A percentile compares a stretch with the other conserved stretches of the same genome.
Conservation (phyloP, 2,329 filamentous ascomycete species). For the Xylaria sp. region DNA sequence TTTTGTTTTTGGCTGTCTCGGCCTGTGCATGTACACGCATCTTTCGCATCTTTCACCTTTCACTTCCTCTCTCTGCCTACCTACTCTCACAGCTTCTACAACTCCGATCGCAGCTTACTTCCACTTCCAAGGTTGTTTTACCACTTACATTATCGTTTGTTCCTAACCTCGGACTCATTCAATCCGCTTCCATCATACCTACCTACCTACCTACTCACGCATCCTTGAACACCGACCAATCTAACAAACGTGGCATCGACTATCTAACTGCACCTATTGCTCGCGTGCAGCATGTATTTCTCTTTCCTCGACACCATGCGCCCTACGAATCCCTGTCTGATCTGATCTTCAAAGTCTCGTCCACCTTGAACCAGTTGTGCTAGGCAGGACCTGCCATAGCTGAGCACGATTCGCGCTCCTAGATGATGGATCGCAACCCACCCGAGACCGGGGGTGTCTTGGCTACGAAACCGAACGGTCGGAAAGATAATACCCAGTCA, state of each 20-base stretch:
- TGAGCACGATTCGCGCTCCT: neutral
- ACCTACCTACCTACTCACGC: too few species aligned
- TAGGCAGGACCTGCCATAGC: neutral
- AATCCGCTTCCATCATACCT: neutral
- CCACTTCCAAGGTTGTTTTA: neutral
- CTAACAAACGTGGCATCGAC: neutral
- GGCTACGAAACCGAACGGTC: constrained; percentile 36
- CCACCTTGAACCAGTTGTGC: neutral
- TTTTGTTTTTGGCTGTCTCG: too few species aligned
- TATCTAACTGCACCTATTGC: neutral
- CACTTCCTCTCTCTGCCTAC: too few species aligned
- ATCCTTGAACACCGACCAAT: neutral
- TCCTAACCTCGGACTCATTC: neutral
- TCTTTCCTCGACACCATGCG: constrained; percentile 6
- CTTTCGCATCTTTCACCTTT: too few species aligned
- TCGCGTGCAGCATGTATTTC: constrained; percentile 25
- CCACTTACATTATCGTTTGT: neutral
- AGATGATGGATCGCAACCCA: constrained; percentile 34
- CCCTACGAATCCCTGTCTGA: constrained; percentile 28
- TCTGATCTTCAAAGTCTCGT: constrained; percentile 19
- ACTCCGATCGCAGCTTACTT: neutral
- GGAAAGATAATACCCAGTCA: constrained; percentile 31
- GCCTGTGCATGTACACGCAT: too few species aligned
- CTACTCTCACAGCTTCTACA: neutral
- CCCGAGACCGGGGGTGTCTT: constrained; percentile 29